Conservation (phyloP, 352 stramenopile species). For the Phytophthora tentaculata region DNA sequence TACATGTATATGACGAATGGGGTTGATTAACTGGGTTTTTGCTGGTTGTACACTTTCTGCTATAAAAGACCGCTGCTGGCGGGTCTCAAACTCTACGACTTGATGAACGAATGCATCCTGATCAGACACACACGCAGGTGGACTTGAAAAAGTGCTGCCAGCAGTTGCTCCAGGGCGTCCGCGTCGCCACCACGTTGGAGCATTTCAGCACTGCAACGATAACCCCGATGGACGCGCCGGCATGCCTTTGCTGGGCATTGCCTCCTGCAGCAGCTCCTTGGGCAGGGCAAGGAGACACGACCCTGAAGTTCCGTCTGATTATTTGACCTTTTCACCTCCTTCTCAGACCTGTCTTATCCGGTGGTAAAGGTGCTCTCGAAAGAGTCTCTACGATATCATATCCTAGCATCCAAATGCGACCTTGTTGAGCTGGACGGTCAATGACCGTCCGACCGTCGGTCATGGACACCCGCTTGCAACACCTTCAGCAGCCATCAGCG, state of each 20-base stretch:
- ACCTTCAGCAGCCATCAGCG: not conserved
- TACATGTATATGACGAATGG: too few relatives aligned
- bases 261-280: too few relatives aligned
- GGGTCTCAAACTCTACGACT: too few relatives aligned
- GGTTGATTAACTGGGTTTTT: too few relatives aligned
- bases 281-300: too few relatives aligned
- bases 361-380: too few relatives aligned
- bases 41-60: too few relatives aligned
- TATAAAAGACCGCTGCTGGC: too few relatives aligned
- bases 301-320: too few relatives aligned
- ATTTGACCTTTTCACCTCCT: conserved; percentile 2
- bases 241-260: conserved; percentile 1
- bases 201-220: not conserved
- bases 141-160: conserved; percentile 22
- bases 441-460: too few relatives aligned
- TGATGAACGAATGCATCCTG: conserved; percentile 1
- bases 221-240: too few relatives aligned
- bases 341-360: conserved; percentile 12
- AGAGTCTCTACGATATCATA: conserved; percentile 18
- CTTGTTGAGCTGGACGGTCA: conserved; percentile 3
- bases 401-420: conserved; percentile 15
- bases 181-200: conserved; percentile 3
- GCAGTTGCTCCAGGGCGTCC: conserved; percentile 10
- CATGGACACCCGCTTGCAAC: conserved; percentile 2
- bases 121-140: conserved; percentile 9